Conservation (phyloP, 495 filamentous ascomycete genomes). For the Aspergillus sparsus region DNA sequence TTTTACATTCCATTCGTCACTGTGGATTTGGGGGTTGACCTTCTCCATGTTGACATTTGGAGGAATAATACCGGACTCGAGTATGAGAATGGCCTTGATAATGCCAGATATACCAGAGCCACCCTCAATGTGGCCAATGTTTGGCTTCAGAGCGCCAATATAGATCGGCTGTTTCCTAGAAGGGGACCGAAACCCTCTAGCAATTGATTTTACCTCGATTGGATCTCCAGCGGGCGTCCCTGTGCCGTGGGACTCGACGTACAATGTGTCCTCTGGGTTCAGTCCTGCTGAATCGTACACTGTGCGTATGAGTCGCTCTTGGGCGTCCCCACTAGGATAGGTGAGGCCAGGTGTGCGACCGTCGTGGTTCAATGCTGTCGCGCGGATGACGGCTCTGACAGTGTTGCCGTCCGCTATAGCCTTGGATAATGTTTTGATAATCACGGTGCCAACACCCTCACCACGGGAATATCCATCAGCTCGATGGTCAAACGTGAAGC, state of each 20-base stretch:
- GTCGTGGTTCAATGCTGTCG: conserved; percentile 48
- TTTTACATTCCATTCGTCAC: conserved; percentile 30
- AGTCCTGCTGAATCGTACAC: conserved; percentile 33
- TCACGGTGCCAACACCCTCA: conserved; percentile 33
- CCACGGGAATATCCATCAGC: conserved; percentile 37
- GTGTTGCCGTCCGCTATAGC: no score
- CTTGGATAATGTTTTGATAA: conserved; percentile 33
- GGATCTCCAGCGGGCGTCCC: conserved; percentile 28
- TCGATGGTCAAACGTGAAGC: conserved; percentile 31
- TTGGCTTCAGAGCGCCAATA: conserved; percentile 48
- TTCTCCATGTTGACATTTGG: conserved; percentile 37
- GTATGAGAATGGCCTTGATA: conserved; percentile 52
- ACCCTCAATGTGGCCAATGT: conserved; percentile 45
- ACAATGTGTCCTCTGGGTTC: conserved; percentile 21
- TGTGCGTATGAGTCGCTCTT: conserved; percentile 28
- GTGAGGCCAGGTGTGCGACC: conserved; percentile 30
- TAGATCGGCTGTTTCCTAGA: background rate
- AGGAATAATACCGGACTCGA: conserved; percentile 49
- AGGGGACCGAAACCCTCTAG: conserved; percentile 5
- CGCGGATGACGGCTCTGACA: conserved; percentile 39
- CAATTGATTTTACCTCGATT: conserved; percentile 12
- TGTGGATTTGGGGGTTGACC: conserved; percentile 29
- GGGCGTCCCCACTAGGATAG: conserved; percentile 25
- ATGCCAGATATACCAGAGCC: conserved; percentile 48
- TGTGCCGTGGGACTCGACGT: conserved; percentile 44